Evolutionary conservation across 2,329 filamentous ascomycete genomes (phyloP).

Genomic region (Juglanconis oblonga): DNA sequence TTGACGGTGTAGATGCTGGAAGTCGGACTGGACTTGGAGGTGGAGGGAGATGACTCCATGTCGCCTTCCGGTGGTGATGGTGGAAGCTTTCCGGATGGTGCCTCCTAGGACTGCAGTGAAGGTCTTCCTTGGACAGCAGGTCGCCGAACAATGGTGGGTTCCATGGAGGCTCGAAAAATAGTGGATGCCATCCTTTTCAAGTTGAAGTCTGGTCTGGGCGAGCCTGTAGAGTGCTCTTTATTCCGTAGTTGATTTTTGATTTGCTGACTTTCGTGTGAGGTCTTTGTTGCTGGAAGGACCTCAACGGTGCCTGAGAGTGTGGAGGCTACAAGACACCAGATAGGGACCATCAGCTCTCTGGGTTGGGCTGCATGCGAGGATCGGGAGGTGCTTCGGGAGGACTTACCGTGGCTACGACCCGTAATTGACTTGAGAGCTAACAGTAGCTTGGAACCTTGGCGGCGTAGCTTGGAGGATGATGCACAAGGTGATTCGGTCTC

Average conservation of each 20-base stretch:
- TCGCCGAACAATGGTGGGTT: slow-evolving; percentile 42
- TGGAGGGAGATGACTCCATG: slow-evolving; percentile 8
- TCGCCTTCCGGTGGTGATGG: slow-evolving; percentile 2
- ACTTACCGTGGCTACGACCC: slow-evolving; percentile 21
- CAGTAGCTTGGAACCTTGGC: slow-evolving; percentile 39
- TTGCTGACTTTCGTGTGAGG: slow-evolving; percentile 4
- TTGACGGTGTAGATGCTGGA: slow-evolving; percentile 22
- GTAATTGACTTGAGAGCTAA: slow-evolving; percentile 33
- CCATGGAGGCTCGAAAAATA: slow-evolving; percentile 35
- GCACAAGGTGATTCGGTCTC: slow-evolving; percentile 19
- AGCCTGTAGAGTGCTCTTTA: background rate
- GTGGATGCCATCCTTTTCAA: slow-evolving; percentile 38
- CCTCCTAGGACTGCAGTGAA: slow-evolving; percentile 34
- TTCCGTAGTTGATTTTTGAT: slow-evolving; percentile 16
- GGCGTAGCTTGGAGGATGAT: slow-evolving; percentile 34
- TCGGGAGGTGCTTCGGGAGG: too few relatives aligned
- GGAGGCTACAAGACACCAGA: background rate
- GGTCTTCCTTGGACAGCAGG: slow-evolving; percentile 34
- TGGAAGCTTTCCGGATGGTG: slow-evolving; percentile 20
- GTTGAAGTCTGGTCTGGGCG: background rate
- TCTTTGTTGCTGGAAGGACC: background rate
- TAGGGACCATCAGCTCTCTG: background rate
- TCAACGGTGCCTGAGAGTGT: slow-evolving; percentile 16
- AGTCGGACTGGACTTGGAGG: slow-evolving; percentile 25
- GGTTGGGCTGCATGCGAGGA: too few relatives aligned